A percentile compares a stretch with the other conserved stretches of the same genome.
Conservation (phyloP, 2,329 filamentous ascomycete species). For the Nemania bipapillata region DNA sequence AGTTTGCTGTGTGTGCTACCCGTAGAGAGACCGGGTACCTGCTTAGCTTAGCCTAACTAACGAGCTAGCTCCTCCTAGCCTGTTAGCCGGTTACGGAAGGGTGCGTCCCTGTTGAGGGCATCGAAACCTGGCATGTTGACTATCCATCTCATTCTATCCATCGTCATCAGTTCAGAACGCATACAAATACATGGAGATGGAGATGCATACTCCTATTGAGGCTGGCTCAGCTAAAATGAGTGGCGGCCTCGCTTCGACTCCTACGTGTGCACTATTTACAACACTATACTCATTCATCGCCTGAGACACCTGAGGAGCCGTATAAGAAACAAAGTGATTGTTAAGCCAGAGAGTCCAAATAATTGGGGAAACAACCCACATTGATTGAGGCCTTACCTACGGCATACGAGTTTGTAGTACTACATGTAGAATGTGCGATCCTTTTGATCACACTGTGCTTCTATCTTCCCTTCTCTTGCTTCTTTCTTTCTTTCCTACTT, state of each 20-base stretch:
- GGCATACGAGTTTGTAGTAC: not conserved
- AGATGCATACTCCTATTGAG: not conserved
- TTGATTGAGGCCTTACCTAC: too few relatives aligned
- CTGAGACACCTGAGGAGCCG: too few relatives aligned
- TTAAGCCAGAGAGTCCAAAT: too few relatives aligned
- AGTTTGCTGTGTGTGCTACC: not conserved
- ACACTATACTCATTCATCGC: too few relatives aligned
- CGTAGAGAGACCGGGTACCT: not conserved
- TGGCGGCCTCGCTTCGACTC: not conserved
- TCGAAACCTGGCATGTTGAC: not conserved
- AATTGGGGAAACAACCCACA: not conserved
- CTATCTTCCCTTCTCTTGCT: not conserved
- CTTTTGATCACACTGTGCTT: not conserved
- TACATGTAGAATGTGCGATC: not conserved
- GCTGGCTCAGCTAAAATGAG: not conserved
- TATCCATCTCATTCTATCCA: not conserved
- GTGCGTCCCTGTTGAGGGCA: not conserved
- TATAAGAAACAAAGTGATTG: too few relatives aligned
- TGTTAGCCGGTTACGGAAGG: not conserved
- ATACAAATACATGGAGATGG: not conserved
- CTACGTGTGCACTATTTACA: not conserved
- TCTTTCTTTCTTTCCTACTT: not conserved
- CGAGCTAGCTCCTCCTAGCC: not conserved
- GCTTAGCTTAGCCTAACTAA: not conserved
- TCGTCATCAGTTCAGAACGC: not conserved